Base-by-base conservation (phyloP, 2,329 filamentous ascomycete genomes). In the Ophiostoma sp. region DNA sequence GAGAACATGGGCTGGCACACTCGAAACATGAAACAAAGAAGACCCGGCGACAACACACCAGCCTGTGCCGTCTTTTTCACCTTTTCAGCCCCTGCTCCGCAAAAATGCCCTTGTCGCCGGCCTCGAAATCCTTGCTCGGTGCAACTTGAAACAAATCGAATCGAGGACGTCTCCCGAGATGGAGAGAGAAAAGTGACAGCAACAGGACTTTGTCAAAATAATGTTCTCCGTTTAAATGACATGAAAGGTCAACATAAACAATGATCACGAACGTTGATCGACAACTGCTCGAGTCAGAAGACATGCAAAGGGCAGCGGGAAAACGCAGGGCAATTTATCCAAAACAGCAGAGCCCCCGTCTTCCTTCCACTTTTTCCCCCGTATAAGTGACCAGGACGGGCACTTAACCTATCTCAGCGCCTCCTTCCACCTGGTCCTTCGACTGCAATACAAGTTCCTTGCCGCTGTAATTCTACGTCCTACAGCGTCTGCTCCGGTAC, bases 21-120 rank as follows among this genome's bases (percentile, higher is more conserved):
- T 25, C 12, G 52, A 69, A 69, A 69, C 45, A 52, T 69, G 66
- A 69, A 69, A 69, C 66, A 52, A 45, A 31, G 12, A 17, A 36
- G 15, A 19, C 12, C 45, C 66, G 25, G 39, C 39, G 39, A 25
- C 63, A 9, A 68, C 50, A 4, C 50, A 25, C 19, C 22, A 45
- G 25, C 17, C 42, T 33, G 64, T 68, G 64, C 64, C 63, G 64
- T 22, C 25, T 11, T 12, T 45, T 36, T 3, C 57, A 33, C 25
- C n/a, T 12, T 45, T 36, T 3, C 57, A 33, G 17, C 50, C 28
- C 28, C 33, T 33, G 11, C 52, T 45, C 15, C 42, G 33, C 3
- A 36, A 15, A 48, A 48, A 17, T 19, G 15, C 25, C 64, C 64
- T 33, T 33, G 39, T 50, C 64, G 31, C 42, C 42, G 17, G 22